Evolutionary conservation across 1,284 basidiomycete genomes (phyloP), one percentile per base, ranked within the genome.

Genomic region (Apiotrichum gamsii): DNA sequence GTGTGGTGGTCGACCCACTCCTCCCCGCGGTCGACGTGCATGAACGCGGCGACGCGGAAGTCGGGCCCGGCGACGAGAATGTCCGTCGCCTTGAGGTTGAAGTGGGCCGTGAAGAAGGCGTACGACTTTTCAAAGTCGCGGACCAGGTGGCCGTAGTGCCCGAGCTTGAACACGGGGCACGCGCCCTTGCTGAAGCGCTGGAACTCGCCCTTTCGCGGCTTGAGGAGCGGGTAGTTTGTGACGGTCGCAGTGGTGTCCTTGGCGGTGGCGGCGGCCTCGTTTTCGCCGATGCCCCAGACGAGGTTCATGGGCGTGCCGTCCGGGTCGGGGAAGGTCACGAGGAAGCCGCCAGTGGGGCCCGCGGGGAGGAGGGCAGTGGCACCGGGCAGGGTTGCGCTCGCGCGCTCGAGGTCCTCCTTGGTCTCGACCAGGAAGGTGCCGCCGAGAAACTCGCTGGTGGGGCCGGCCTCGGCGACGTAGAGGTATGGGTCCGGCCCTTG

Each of bases 1-100:
- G 53, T 58, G 42, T 59, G 58, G 48, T 60, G 58, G 47, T 60
- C 58, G 8, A 54, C 51, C 46, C 49, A 56, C 43, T 55, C 51
- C 39, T 58, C 53, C 19, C 45, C 58, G 5, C 53, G 51, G 37
- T 60, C 58, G 11, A 60, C 32, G 43, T 57, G 58, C 33, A 51
- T 45, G 37, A 60, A 60, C 8, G 43, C 51, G 3, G 51, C 48
- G 5, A 60, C 53, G 14, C 38, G 37, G 5, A n/a, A n/a, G 3
- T 49, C 56, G 18, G 51, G 41, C 4, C 50, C 49, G 6, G 45
- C 49, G 16, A 42, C 41, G 29, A 58, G 50, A 16, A 60, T 47
- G 45, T 60, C 58, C 13, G 56, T 54, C 2, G 58, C 44, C 33
- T 54, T 57, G 18, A 60, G 49, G 38, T 57, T 60, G 46, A 60